These are phyloP conservation scores for Amoeboaphelidium protococcarum DNA, from an alignment of 371 early-diverging fungal genomes.

Conservation along the genomic window DNA sequence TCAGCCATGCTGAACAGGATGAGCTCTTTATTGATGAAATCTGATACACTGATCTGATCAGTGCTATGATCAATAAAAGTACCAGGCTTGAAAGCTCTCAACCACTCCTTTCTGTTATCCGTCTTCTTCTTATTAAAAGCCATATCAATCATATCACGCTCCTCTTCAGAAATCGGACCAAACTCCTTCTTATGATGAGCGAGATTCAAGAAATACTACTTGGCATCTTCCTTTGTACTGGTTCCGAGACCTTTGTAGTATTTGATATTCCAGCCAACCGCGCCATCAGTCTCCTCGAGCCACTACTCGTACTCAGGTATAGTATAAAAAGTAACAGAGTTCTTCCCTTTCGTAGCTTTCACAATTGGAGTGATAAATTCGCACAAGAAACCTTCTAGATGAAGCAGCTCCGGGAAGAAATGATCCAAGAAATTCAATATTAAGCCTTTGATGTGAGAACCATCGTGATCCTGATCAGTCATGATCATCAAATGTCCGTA, in stretches of 20 bases:
- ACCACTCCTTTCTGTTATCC: constrained; percentile 92
- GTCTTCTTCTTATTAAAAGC: constrained; percentile 96
- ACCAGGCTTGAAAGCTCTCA: constrained; percentile 42
- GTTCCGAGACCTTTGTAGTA: constrained; percentile 99
- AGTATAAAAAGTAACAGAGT: constrained; percentile 62
- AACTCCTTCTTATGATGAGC: constrained; percentile 71
- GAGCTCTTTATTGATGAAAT: constrained; percentile 95
- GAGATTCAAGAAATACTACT: constrained; percentile 74
- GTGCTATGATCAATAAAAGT: constrained; percentile 78
- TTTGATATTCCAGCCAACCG: constrained; percentile 56
- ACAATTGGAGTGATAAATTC: constrained; percentile 99
- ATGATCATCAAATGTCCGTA: constrained; percentile 99
- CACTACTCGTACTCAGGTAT: constrained; percentile 91
- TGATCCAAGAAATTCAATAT: constrained; percentile 96
- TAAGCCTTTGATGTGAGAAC: constrained; percentile 97
- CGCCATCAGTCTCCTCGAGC: constrained; percentile 26
- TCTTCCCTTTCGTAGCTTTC: constrained; percentile 19
- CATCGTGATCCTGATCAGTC: constrained; percentile 99
- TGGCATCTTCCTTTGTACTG: constrained; percentile 68
- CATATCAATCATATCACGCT: constrained; percentile 70
- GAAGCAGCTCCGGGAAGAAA: constrained; percentile 85
- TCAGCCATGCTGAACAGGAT: constrained; percentile 96
- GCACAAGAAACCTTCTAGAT: constrained; percentile 78
- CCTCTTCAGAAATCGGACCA: constrained; percentile 25
- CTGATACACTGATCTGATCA: constrained; percentile 47